Evolutionary conservation across 2,329 filamentous ascomycete species (phyloP).

Genomic region (Cercospora sesami): DNA sequence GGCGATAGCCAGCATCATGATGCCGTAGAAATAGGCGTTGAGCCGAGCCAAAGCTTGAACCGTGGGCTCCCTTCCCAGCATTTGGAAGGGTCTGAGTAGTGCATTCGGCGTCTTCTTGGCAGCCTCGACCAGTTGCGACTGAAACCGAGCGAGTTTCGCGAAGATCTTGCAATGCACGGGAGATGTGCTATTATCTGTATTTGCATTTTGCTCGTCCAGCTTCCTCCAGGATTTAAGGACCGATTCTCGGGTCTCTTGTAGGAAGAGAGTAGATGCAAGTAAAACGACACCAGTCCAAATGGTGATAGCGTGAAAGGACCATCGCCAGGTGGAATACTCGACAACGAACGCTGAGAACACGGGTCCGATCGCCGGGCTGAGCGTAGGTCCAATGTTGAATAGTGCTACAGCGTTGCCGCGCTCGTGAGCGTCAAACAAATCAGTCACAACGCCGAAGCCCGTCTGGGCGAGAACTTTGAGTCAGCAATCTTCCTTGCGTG

Average conservation of each 20-base stretch:
- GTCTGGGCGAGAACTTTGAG: slow-evolving; percentile 45
- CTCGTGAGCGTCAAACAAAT: background rate
- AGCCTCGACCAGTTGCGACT: slow-evolving; percentile 42
- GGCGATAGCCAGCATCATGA: background rate
- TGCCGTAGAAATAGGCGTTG: background rate
- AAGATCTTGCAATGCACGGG: background rate
- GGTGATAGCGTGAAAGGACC: background rate
- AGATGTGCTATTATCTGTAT: background rate
- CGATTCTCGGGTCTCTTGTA: background rate
- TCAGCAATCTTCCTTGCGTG: slow-evolving; percentile 38
- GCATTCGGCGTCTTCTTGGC: slow-evolving; percentile 25
- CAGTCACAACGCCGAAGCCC: slow-evolving; percentile 41
- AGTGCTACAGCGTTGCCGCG: slow-evolving; percentile 35
- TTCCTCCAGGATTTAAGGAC: background rate
- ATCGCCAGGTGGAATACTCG: background rate
- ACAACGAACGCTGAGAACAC: background rate
- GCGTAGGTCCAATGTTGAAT: background rate
- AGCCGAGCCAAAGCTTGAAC: background rate
- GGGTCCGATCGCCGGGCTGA: background rate
- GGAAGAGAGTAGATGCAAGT: background rate
- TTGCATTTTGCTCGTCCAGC: background rate
- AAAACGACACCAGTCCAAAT: background rate
- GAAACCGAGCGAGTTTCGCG: slow-evolving; percentile 33
- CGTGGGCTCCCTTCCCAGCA: background rate
- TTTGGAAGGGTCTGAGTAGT: background rate